Evolutionary conservation across 1,139 yeast genomes (phyloP).

Genomic region (Yamadazyma friedrichii): DNA sequence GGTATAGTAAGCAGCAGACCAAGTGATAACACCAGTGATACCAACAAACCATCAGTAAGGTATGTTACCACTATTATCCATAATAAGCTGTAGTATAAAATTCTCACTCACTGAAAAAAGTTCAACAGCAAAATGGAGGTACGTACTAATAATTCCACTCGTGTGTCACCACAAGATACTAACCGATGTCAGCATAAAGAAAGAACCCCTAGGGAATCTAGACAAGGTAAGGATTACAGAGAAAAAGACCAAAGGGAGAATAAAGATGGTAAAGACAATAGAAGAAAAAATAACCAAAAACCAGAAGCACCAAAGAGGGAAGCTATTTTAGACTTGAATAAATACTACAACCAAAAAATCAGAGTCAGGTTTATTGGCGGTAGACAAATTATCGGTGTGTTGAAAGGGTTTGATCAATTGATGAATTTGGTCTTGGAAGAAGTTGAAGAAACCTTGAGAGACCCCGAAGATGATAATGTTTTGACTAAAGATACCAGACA

Average conservation of each 20-base stretch:
- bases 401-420: conserved; percentile 89
- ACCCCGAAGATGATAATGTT: conserved; percentile 56
- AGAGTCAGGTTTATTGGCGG: conserved; percentile 89
- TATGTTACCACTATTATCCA: too few species aligned
- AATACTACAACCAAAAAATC: conserved; percentile 70
- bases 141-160: not conserved
- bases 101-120: conserved; percentile 4
- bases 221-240: conserved; percentile 1
- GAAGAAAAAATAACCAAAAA: conserved; percentile 35
- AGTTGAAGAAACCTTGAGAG: conserved; percentile 68
- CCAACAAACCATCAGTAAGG: too few species aligned
- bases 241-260: conserved; percentile 5
- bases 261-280: conserved; percentile 3
- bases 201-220: not conserved
- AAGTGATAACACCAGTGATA: too few species aligned
- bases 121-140: conserved; percentile 5
- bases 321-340: conserved; percentile 80
- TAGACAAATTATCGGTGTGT: conserved; percentile 68
- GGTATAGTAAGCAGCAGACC: too few species aligned
- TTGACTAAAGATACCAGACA: conserved; percentile 55
- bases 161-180: not conserved
- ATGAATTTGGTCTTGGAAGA: conserved; percentile 92
- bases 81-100: too few species aligned
- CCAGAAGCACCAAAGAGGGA: conserved; percentile 83
- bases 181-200: not conserved